These are phyloP conservation scores for Casuarina equisetifolia DNA, from an alignment of 306 rosid species.

Conservation along the genomic window DNA sequence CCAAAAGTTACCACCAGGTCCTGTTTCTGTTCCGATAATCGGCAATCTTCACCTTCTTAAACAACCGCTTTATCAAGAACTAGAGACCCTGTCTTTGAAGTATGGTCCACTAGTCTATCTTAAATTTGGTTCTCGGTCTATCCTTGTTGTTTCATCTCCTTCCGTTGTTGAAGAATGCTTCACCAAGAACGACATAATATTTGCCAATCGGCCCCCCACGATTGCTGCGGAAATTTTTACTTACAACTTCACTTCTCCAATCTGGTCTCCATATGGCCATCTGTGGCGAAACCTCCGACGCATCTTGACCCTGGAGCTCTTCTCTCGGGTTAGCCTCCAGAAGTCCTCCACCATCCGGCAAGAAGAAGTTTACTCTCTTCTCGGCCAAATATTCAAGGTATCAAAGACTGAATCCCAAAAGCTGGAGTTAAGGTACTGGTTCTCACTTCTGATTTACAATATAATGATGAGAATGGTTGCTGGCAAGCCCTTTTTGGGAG, in stretches of 20 bases:
- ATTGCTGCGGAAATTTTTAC: conserved; percentile 30
- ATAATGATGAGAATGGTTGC: conserved; percentile 29
- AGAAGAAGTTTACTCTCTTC: conserved; percentile 18
- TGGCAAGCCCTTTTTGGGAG: conserved; percentile 38
- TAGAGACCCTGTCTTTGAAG: conserved; percentile 20
- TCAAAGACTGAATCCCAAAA: conserved; percentile 1
- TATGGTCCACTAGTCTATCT: conserved; percentile 35
- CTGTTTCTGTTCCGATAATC: conserved; percentile 43
- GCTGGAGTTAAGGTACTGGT: neutral
- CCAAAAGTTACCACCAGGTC: conserved; percentile 39
- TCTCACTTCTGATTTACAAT: conserved; percentile 24
- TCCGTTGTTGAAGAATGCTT: conserved; percentile 43
- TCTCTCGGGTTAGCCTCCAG: conserved; percentile 25
- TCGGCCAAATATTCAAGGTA: conserved; percentile 15
- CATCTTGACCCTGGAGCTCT: conserved; percentile 20
- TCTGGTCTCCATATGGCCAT: conserved; percentile 28
- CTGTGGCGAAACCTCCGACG: conserved; percentile 35
- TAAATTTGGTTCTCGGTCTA: conserved; percentile 27
- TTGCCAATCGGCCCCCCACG: conserved; percentile 43
- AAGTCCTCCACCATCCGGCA: conserved; percentile 22
- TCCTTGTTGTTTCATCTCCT: conserved; percentile 43
- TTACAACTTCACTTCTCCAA: conserved; percentile 19
- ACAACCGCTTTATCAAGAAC: conserved; percentile 30
- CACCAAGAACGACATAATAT: conserved; percentile 34
- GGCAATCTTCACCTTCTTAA: conserved; percentile 50